Evolutionary conservation across 2,329 filamentous ascomycete genomes (phyloP).

Genomic region (Penicillium sp.): DNA sequence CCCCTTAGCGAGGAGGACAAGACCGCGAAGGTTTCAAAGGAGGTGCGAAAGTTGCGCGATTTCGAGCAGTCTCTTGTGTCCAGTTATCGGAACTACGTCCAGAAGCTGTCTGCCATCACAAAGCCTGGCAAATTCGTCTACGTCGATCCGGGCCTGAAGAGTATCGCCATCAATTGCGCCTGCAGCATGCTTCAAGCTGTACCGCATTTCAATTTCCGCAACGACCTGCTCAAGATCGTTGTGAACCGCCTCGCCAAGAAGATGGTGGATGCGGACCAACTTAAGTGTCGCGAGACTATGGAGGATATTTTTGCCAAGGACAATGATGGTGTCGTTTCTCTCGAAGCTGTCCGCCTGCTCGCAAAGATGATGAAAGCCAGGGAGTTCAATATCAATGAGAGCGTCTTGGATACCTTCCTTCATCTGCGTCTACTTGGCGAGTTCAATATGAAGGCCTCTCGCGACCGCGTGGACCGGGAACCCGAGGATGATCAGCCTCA

Average conservation of each 20-base stretch:
- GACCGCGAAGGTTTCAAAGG: slow-evolving; percentile 80
- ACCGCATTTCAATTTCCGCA: slow-evolving; percentile 95
- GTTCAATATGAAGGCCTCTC: slow-evolving; percentile 77
- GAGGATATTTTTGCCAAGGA: slow-evolving; percentile 80
- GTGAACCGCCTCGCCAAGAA: slow-evolving; percentile 74
- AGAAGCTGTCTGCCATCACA: slow-evolving; percentile 64
- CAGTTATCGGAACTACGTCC: slow-evolving; percentile 80
- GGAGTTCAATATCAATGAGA: slow-evolving; percentile 77
- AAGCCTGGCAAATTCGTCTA: slow-evolving; percentile 47
- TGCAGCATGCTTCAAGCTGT: slow-evolving; percentile 75
- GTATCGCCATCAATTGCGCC: slow-evolving; percentile 76
- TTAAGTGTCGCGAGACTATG: slow-evolving; percentile 70
- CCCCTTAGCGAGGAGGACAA: slow-evolving; percentile 69
- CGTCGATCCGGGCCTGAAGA: slow-evolving; percentile 51
- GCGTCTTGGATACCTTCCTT: slow-evolving; percentile 82
- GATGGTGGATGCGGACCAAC: slow-evolving; percentile 66
- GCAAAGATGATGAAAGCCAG: slow-evolving; percentile 93
- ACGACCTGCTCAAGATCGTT: slow-evolving; percentile 79
- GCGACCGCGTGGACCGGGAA: slow-evolving; percentile 64
- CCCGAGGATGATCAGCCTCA: slow-evolving; percentile 40
- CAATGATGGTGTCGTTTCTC: slow-evolving; percentile 79
- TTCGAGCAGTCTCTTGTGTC: slow-evolving; percentile 85
- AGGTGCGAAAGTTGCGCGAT: slow-evolving; percentile 71
- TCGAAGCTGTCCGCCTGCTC: slow-evolving; percentile 78
- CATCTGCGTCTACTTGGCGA: slow-evolving; percentile 83